Evolutionary conservation across 768 basidiomycete species (phyloP).

Genomic region (Boletus edulis): DNA sequence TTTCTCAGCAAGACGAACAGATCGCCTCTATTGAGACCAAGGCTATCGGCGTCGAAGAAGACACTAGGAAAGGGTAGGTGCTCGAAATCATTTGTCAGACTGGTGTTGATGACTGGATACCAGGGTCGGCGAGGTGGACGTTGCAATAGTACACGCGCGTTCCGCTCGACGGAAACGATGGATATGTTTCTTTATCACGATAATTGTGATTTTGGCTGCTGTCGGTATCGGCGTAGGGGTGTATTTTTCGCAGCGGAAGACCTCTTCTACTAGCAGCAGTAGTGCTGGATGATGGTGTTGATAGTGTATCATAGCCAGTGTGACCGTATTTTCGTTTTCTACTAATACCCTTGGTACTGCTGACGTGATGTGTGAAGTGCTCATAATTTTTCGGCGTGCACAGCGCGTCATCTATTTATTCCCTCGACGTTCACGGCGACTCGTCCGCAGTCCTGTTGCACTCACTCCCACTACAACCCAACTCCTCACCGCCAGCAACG

Average conservation of each 20-base stretch:
- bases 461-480: neutral
- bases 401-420: conserved; percentile 18
- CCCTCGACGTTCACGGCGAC: neutral
- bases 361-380: conserved; percentile 19
- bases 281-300: no score
- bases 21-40: conserved; percentile 62
- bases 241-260: conserved; percentile 19
- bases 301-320: neutral
- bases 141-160: conserved; percentile 67
- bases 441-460: neutral
- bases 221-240: conserved; percentile 30
- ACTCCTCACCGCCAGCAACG: conserved; percentile 8
- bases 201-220: conserved; percentile 56
- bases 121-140: conserved; percentile 60
- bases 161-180: conserved; percentile 77
- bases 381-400: conserved; percentile 7
- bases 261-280: neutral
- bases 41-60: conserved; percentile 59
- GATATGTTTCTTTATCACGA: conserved; percentile 73
- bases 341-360: neutral
- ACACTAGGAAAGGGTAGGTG: conserved; percentile 71
- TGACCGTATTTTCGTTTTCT: no score
- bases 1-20: conserved; percentile 78
- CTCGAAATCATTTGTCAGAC: neutral
- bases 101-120: neutral